Conservation (phyloP, 371 early-diverging fungal species). For the Mortierella sp. region DNA sequence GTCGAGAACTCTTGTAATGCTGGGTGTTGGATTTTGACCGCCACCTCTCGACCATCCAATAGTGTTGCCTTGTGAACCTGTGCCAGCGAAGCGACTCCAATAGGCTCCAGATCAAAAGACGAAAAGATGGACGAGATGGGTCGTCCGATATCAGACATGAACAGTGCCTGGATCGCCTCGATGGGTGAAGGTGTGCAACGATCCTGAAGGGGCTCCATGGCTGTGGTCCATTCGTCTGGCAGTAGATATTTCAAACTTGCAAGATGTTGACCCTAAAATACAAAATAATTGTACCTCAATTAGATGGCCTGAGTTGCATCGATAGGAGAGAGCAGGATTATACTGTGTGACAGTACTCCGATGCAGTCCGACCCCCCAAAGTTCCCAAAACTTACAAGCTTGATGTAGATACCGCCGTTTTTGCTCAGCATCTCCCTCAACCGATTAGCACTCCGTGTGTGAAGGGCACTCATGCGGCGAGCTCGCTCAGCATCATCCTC, state of each 20-base stretch:
- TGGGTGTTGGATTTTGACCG: constrained; percentile 95
- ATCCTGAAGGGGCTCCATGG: constrained; percentile 91
- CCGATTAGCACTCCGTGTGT: constrained; percentile 69
- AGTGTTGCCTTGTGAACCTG: constrained; percentile 86
- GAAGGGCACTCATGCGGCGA: constrained; percentile 54
- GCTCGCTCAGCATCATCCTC: constrained; percentile 59
- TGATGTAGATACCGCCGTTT: constrained; percentile 94
- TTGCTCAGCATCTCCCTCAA: constrained; percentile 68
- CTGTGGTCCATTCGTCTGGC: constrained; percentile 90
- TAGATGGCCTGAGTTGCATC: neutral
- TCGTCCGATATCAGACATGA: constrained; percentile 77
- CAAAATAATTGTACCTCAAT: neutral
- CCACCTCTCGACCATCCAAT: constrained; percentile 76
- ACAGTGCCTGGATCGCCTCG: constrained; percentile 77
- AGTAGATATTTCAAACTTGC: constrained; percentile 89
- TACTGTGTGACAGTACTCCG: neutral
- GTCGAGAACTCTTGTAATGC: constrained; percentile 78
- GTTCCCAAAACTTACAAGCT: constrained; percentile 65
- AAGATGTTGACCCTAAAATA: constrained; percentile 82
- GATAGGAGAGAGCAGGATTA: neutral
- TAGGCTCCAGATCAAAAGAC: constrained; percentile 79
- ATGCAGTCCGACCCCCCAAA: neutral
- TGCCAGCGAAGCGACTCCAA: constrained; percentile 90
- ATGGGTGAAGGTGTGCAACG: constrained; percentile 81
- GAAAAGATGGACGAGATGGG: constrained; percentile 71